Evolutionary conservation across 768 basidiomycete species (phyloP).

Genomic region (Suillus decipiens): DNA sequence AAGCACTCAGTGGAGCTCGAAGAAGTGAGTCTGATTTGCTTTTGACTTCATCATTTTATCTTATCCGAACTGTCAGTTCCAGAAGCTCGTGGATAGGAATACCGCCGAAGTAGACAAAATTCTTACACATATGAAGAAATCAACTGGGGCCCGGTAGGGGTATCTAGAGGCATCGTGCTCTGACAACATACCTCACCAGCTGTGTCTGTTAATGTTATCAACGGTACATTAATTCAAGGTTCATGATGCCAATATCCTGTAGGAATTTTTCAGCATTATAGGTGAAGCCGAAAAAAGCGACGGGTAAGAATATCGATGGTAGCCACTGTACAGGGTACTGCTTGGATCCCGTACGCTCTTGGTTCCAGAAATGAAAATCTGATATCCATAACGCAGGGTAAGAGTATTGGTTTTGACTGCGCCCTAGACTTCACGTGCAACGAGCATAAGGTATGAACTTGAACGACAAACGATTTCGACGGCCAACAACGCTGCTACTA

Average conservation of each 20-base stretch:
- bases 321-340: neutral
- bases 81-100: slow-evolving; percentile 65
- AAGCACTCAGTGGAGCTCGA: slow-evolving; percentile 72
- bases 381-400: neutral
- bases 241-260: neutral
- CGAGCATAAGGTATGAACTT: neutral
- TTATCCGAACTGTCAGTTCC: slow-evolving; percentile 52
- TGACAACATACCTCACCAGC: neutral
- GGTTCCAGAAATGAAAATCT: neutral
- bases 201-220: neutral
- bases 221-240: neutral
- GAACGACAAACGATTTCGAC: neutral
- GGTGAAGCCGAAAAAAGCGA: neutral
- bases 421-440: neutral
- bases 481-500: neutral
- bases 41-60: neutral
- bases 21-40: slow-evolving; percentile 49
- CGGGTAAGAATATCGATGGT: neutral
- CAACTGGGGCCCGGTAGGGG: slow-evolving; percentile 36
- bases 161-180: neutral
- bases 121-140: slow-evolving; percentile 62
- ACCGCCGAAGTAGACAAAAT: slow-evolving; percentile 68
- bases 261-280: neutral
- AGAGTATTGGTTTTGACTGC: neutral
- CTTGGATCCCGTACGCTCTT: neutral